Conservation (phyloP, 805 yeast genomes). For the Brettanomyces sp. region DNA sequence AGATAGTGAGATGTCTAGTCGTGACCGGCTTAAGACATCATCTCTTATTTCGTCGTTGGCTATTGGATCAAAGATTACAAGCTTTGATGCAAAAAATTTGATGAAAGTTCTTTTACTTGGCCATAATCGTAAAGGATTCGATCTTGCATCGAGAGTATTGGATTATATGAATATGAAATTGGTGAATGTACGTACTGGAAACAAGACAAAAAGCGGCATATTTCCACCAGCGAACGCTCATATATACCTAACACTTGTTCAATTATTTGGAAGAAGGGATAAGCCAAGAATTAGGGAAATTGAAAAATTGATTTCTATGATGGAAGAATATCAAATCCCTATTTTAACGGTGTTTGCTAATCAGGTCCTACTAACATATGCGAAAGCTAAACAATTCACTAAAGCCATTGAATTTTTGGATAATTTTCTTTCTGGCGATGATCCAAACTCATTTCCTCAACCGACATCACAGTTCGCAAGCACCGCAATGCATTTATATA, state of each 20-base stretch:
- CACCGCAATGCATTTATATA: conserved; percentile 11
- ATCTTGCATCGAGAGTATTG: conserved; percentile 25
- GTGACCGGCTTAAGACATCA: conserved; percentile 4
- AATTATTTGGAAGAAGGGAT: conserved; percentile 24
- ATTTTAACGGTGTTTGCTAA: conserved; percentile 29
- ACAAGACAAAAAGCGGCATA: conserved; percentile 9
- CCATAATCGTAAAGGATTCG: conserved; percentile 12
- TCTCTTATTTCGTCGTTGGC: conserved; percentile 9
- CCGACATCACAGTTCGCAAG: conserved; percentile 13
- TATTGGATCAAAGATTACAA: conserved; percentile 16
- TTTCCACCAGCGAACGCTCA: conserved; percentile 32
- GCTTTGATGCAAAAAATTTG: conserved; percentile 18
- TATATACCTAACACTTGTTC: conserved; percentile 31
- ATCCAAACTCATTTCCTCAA: conserved; percentile 1
- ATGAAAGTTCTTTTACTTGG: conserved; percentile 13
- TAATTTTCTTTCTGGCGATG: conserved; percentile 6
- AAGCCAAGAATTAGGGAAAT: conserved; percentile 20
- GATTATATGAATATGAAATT: conserved; percentile 19
- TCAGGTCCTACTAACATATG: conserved; percentile 27
- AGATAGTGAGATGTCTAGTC: conserved; percentile 1
- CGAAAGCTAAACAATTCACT: conserved; percentile 19
- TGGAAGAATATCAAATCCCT: conserved; percentile 21
- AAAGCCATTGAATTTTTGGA: conserved; percentile 28
- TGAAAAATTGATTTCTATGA: conserved; percentile 20
- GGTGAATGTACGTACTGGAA: not conserved